Base-by-base conservation (phyloP, 2,329 filamentous ascomycete species). In the Lachnellula cervina region DNA sequence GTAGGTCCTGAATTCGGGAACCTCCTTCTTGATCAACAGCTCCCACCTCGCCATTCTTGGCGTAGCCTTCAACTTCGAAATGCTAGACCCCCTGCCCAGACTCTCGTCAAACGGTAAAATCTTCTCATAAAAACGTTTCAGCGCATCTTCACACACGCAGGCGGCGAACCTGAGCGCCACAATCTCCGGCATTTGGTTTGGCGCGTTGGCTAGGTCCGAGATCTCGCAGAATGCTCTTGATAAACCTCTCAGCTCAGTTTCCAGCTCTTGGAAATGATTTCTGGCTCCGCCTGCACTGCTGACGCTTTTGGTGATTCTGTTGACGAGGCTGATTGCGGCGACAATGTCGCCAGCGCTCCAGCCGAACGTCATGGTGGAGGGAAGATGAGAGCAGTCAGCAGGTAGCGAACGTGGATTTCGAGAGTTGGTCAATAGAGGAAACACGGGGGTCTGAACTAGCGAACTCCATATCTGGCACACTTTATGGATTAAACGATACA, bases 341-440 rank as follows among this genome's bases (percentile, higher is more conserved):
- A 68, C 32, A 42, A 68, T 65, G 44, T 70, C 69, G 9, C 66
- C 67, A 25, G 67, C 54, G 34, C 48, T n/a, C 14, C 13, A 43
- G 17, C 40, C 40, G 7, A 43, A 43, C 13, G 40, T 11, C 40
- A 43, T 43, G 40, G 7, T 43, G 16, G 16, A 38, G 7, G 35
- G 11, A 38, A 38, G 16, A 3, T 3, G 35, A 38, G 35, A 38
- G 35, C 35, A 38, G 35, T 3, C 35, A 38, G 11, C 3, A 38
- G 21, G 21, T 23, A 23, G 21, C 21, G 5, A 23, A 23, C 5
- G 21, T 23, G 21, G 3, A 4, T 23, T 23, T 2, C 21, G 21
- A 3, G 21, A 4, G 21, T 23, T 23, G 21, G 21, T 2, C 21
- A 23, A 3, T 23, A 23, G 21, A 23, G 21, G 21, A 23, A 23